These are phyloP conservation scores for Prosopis cineraria DNA, from an alignment of 306 rosid genomes.

Conservation along the genomic window DNA sequence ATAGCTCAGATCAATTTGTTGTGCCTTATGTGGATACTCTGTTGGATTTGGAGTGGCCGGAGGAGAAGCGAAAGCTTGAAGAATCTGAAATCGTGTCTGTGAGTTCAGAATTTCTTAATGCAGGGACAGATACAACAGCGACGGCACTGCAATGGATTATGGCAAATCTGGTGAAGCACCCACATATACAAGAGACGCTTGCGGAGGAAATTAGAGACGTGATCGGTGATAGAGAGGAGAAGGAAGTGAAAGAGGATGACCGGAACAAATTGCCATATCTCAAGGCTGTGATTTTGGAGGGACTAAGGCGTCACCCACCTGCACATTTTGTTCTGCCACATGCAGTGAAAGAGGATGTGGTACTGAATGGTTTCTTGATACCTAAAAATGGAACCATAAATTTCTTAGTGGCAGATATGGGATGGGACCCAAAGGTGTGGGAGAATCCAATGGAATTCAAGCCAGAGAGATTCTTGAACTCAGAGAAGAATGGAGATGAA, in stretches of 20 bases:
- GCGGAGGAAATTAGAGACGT: slow-evolving; percentile 4
- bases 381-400: background rate
- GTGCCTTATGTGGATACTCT: background rate
- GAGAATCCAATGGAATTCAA: too few species aligned
- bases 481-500: background rate
- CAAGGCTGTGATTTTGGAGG: background rate
- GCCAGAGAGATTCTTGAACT: background rate
- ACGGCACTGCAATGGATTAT: background rate
- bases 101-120: background rate
- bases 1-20: background rate
- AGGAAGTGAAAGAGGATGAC: slow-evolving; percentile 5
- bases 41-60: background rate
- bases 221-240: background rate
- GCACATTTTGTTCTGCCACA: background rate
- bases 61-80: background rate
- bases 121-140: background rate
- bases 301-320: slow-evolving; percentile 5
- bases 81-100: background rate
- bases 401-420: slow-evolving; percentile 4
- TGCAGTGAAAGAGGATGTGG: background rate
- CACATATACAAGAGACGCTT: background rate
- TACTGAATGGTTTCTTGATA: background rate
- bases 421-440: too few species aligned
- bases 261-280: background rate
- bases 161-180: background rate